Conservation (phyloP, 1,139 yeast genomes). For the Blastobotrys raffinosifermentans region DNA sequence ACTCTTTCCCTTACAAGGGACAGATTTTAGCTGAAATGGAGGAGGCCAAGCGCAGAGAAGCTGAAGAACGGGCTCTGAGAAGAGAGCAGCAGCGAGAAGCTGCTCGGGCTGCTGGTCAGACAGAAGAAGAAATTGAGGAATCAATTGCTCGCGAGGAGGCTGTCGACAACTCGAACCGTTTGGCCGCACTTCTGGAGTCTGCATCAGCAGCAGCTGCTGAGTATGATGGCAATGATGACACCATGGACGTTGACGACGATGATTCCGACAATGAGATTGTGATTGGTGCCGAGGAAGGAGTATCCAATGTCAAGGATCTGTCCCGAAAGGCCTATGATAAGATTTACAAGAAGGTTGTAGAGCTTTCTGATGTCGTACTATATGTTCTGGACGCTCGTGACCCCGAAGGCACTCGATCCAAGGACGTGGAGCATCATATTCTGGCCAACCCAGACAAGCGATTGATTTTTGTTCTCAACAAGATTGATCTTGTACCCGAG, state of each 20-base stretch:
- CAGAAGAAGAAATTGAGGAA: slow-evolving; percentile 37
- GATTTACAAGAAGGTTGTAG: slow-evolving; percentile 80
- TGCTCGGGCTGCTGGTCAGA: slow-evolving; percentile 38
- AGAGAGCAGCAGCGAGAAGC: slow-evolving; percentile 44
- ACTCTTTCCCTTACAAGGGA: slow-evolving; percentile 90
- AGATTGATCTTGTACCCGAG: slow-evolving; percentile 88
- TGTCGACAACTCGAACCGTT: slow-evolving; percentile 44
- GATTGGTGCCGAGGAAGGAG: slow-evolving; percentile 28
- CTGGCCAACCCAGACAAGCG: slow-evolving; percentile 77
- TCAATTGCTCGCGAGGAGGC: slow-evolving; percentile 41
- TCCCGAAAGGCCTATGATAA: slow-evolving; percentile 72
- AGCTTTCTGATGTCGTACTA: slow-evolving; percentile 80
- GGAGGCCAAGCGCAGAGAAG: slow-evolving; percentile 54
- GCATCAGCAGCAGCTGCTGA: slow-evolving; percentile 78
- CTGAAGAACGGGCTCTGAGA: slow-evolving; percentile 52
- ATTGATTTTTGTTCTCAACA: slow-evolving; percentile 77
- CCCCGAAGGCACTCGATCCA: slow-evolving; percentile 92
- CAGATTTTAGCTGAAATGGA: slow-evolving; percentile 77
- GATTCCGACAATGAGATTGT: slow-evolving; percentile 33
- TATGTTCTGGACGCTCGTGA: slow-evolving; percentile 96
- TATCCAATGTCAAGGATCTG: slow-evolving; percentile 44
- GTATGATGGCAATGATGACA: slow-evolving; percentile 47
- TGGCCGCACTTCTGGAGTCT: slow-evolving; percentile 81
- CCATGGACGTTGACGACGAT: slow-evolving; percentile 34
- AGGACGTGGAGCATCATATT: slow-evolving; percentile 85